These are phyloP conservation scores for Lichina pygmaea DNA, from an alignment of 495 filamentous ascomycete species.

Conservation along the genomic window DNA sequence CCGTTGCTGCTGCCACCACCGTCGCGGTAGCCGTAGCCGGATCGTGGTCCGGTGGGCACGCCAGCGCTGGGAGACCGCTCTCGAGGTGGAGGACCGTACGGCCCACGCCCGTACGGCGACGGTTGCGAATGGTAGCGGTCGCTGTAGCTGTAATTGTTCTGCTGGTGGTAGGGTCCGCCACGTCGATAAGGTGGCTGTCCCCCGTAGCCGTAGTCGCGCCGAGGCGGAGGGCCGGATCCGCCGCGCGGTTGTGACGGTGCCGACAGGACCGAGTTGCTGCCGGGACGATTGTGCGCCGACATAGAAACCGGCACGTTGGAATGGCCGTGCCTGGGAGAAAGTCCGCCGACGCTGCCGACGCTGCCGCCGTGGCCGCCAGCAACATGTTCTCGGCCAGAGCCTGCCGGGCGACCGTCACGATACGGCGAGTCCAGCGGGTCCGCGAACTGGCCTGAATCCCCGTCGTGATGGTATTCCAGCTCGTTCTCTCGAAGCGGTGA, in stretches of 20 bases:
- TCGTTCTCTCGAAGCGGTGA: background rate
- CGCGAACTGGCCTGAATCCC: background rate
- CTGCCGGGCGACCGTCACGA: background rate
- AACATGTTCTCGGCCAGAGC: background rate
- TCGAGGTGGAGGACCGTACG: conserved; percentile 4
- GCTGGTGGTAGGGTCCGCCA: conserved; percentile 5
- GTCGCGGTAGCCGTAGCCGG: conserved; percentile 4
- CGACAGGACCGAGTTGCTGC: conserved; percentile 22
- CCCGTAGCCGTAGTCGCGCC: conserved; percentile 6
- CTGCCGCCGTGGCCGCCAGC: conserved; percentile 1
- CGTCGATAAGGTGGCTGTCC: conserved; percentile 15
- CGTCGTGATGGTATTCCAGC: background rate
- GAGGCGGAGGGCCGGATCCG: conserved; percentile 9
- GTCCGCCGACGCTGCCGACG: conserved; percentile 19
- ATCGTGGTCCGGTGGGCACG: conserved; percentile 10
- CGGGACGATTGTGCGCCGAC: conserved; percentile 20
- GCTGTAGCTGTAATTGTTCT: background rate
- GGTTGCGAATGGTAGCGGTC: background rate
- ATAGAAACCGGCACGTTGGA: conserved; percentile 13
- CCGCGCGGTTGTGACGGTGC: conserved; percentile 34
- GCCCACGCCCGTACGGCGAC: background rate
- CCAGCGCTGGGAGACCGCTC: conserved; percentile 8
- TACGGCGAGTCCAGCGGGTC: background rate
- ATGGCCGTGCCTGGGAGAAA: background rate
- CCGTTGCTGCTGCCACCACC: conserved; percentile 1